phyloP scores from a whole-genome alignment of 306 rosid species.

The Fragaria iinumae region DNA sequence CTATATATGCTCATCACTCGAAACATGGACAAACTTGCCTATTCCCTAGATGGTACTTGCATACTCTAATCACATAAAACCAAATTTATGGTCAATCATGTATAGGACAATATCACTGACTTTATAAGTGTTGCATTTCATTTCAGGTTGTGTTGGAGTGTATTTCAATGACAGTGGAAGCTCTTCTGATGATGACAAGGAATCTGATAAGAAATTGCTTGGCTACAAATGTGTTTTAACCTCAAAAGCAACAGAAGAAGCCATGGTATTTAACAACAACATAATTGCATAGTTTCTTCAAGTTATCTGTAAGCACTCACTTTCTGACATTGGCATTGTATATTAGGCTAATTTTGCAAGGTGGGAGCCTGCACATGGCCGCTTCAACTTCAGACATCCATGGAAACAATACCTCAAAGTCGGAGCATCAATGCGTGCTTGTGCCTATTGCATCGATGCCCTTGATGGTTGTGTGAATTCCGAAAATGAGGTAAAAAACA shows the following conservation, averaged over 20 bases:
- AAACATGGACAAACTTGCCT: slow-evolving; percentile 73
- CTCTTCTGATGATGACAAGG: slow-evolving; percentile 27
- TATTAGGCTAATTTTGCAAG: slow-evolving; percentile 75
- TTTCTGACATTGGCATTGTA: background rate
- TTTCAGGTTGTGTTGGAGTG: slow-evolving; percentile 55
- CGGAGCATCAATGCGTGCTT: slow-evolving; percentile 66
- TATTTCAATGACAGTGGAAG: slow-evolving; percentile 34
- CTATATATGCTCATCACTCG: slow-evolving; percentile 46
- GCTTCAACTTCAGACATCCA: slow-evolving; percentile 79
- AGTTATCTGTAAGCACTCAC: background rate
- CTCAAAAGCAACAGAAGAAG: slow-evolving; percentile 68
- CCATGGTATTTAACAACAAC: slow-evolving; percentile 44
- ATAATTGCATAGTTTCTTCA: background rate
- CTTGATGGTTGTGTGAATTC: slow-evolving; percentile 61
- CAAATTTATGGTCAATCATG: background rate
- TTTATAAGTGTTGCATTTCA: background rate
- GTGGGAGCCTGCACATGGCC: slow-evolving; percentile 89
- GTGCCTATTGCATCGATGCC: slow-evolving; percentile 79
- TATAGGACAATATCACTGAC: background rate
- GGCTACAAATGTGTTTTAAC: slow-evolving; percentile 67
- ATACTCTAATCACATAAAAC: slow-evolving; percentile 3
- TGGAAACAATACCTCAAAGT: slow-evolving; percentile 79
- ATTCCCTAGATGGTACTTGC: slow-evolving; percentile 58
- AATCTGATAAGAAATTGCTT: slow-evolving; percentile 31
- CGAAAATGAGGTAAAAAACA: slow-evolving; percentile 48